Base-by-base conservation (phyloP, 106 monocot genomes). In the Acorus gramineus region DNA sequence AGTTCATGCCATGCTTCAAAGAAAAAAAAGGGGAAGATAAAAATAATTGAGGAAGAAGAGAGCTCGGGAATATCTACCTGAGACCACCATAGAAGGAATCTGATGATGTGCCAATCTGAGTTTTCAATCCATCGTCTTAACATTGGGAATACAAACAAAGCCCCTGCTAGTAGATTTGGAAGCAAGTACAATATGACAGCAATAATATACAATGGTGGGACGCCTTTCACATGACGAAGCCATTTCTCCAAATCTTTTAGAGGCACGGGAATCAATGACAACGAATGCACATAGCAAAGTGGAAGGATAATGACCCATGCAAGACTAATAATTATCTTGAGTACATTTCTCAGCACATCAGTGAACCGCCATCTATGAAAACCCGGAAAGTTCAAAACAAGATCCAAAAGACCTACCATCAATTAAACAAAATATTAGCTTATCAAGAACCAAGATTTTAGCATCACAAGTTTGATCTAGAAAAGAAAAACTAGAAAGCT, bases 21-120 rank as follows among this genome's bases (percentile, higher is more conserved):
- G 28, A 28, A 28, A 28, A 28, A 28, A 28, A 28, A 28, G 28
- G 28, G 3, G 12, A 14, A 42, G 10, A 6, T 11, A 68, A 2
- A 7, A 46, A 9, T 3, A 49, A 44, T 10, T 10, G 59, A 69
- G 50, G 13, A 50, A 53, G 4, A 43, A 67, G 3, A 62, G 1
- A 28, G 28, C 28, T 28, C 28, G 28, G 28, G 28, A 28, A 28
- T 28, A 28, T 28, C 28, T 84, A 92, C 98, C 98, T 98, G 98
- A 66, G 92, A 92, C 98, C 98, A 98, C 98, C 98, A 98, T 53
- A 98, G 64, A 56, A 98, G 85, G 42, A 91, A 62, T 56, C 98
- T 78, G 62, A 86, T 73, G 43, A 98, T 75, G 66, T 79, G 85
- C 88, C 88, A 98, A 74, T 98, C 92, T 50, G 98, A 98, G 61